Percentiles rank a stretch among this genome's conserved stretches.
These are phyloP conservation scores for Manihot esculenta DNA, from an alignment of 441 rosid genomes.

Conservation along the genomic window DNA sequence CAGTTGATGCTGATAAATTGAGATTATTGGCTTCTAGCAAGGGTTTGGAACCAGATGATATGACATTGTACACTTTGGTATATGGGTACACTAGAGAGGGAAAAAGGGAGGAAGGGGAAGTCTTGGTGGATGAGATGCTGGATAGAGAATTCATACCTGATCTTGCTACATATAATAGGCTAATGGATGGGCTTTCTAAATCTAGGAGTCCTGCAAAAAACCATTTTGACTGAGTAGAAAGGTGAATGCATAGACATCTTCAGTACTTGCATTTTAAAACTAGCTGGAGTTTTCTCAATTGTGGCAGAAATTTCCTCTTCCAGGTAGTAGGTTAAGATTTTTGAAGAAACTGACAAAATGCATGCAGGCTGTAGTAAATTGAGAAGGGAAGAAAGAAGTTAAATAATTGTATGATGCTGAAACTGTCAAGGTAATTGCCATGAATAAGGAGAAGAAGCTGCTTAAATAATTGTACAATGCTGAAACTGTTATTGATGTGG, in stretches of 20 bases:
- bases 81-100: conserved; percentile 58
- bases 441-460: conserved; percentile 57
- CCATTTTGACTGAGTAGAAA: background rate
- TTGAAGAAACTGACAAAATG: no score
- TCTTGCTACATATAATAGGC: conserved; percentile 61
- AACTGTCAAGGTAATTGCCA: no score
- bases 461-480: conserved; percentile 50
- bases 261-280: no score
- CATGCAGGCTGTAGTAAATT: background rate
- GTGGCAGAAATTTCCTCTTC: no score
- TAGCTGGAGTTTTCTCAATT: no score
- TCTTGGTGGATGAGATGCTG: conserved; percentile 76
- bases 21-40: conserved; percentile 60
- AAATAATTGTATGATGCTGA: conserved; percentile 43
- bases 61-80: conserved; percentile 54
- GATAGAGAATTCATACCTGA: conserved; percentile 74
- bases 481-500: conserved; percentile 64
- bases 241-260: no score
- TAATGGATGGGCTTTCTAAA: conserved; percentile 50
- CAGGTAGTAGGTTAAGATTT: no score
- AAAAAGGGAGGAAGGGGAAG: conserved; percentile 58
- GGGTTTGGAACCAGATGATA: conserved; percentile 59
- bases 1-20: conserved; percentile 55
- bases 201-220: conserved; percentile 10
- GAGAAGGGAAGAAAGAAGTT: background rate